Conservation (phyloP, 1,284 basidiomycete genomes). For the Naganishia albida region DNA sequence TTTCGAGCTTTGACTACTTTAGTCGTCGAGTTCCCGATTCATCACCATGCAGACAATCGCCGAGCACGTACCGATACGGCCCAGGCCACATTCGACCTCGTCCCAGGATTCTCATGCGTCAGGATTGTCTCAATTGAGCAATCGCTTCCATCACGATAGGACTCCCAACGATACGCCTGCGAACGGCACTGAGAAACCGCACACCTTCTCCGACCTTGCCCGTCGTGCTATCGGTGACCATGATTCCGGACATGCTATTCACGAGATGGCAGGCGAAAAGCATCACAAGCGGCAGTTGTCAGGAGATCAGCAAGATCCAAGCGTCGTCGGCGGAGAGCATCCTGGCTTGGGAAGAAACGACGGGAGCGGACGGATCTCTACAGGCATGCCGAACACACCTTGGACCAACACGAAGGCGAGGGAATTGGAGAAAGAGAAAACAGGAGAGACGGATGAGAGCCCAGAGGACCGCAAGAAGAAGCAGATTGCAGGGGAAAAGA, state of each 20-base stretch:
- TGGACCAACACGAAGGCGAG: constrained; percentile 25
- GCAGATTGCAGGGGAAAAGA: constrained; percentile 25
- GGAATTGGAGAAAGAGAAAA: constrained; percentile 8
- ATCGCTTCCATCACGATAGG: not conserved
- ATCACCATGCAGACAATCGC: constrained; percentile 13
- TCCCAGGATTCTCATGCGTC: constrained; percentile 3
- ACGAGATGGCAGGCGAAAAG: not conserved
- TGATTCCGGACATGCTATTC: not conserved
- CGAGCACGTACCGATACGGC: constrained; percentile 9
- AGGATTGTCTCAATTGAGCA: not conserved
- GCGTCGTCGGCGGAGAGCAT: constrained; percentile 26
- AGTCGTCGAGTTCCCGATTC: too few species aligned
- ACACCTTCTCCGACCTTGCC: constrained; percentile 24
- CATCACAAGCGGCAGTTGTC: not conserved
- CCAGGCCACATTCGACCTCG: constrained; percentile 2
- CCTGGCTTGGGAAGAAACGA: constrained; percentile 23
- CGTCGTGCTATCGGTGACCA: constrained; percentile 28
- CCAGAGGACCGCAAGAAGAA: constrained; percentile 35
- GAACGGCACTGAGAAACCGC: constrained; percentile 11
- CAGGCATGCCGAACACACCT: constrained; percentile 25
- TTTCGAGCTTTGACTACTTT: too few species aligned
- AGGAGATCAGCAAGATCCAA: constrained; percentile 9
- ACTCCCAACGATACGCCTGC: not conserved
- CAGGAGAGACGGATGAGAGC: constrained; percentile 28
- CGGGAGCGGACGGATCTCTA: constrained; percentile 17